phyloP scores from a whole-genome alignment of 768 basidiomycete genomes.

The Tulasnella sp. region DNA sequence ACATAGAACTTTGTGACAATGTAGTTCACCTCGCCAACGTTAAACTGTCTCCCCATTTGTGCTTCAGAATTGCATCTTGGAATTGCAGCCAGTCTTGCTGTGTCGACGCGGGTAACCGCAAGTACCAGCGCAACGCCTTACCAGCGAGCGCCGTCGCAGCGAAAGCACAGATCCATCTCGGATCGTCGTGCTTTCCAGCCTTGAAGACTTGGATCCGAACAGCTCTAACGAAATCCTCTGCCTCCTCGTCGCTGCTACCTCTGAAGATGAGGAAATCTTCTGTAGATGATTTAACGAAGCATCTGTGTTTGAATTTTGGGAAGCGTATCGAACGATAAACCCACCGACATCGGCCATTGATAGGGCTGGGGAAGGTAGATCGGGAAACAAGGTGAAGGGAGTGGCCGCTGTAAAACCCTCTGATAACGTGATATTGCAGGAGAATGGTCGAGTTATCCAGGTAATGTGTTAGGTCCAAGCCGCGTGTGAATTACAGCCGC shows the following conservation, averaged over 20 bases:
- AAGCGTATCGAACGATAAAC: no score
- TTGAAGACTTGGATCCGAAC: neutral
- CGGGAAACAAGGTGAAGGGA: no score
- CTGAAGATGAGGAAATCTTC: conserved; percentile 15
- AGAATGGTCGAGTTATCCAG: no score
- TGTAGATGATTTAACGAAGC: neutral
- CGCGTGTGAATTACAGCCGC: no score
- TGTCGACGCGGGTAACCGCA: neutral
- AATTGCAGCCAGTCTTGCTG: conserved; percentile 1
- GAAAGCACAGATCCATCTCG: neutral
- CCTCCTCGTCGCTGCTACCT: neutral
- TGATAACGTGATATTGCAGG: no score
- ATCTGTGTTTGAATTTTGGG: neutral
- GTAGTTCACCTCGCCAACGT: neutral
- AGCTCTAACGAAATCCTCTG: neutral
- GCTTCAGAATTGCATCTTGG: neutral
- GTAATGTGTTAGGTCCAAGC: no score
- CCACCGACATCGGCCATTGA: no score
- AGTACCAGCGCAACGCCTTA: conserved; percentile 14
- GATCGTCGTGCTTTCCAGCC: neutral
- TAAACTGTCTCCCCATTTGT: neutral
- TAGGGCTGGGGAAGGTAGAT: no score
- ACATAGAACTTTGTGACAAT: neutral
- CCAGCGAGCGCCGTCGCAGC: neutral
- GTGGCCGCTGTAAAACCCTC: no score